Evolutionary conservation across 352 stramenopile species (phyloP).

Genomic region (Aphanomyces euteiches): DNA sequence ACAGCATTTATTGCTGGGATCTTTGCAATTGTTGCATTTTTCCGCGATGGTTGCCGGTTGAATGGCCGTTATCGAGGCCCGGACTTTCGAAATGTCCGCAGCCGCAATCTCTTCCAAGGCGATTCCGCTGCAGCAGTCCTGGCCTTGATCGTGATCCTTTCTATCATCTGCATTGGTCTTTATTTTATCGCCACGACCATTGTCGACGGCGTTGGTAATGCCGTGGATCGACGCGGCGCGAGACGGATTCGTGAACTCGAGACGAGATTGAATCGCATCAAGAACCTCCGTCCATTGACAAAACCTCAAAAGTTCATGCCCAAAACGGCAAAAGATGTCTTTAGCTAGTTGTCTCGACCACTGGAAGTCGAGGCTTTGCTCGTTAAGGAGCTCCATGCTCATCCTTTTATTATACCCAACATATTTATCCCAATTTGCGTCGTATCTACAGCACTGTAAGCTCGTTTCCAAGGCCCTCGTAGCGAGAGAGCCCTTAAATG

Average conservation of each 20-base stretch:
- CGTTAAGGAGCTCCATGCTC: no score
- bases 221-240: constrained; percentile 7
- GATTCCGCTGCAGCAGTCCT: background rate
- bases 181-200: constrained; percentile 22
- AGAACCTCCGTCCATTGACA: constrained; percentile 17
- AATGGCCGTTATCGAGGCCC: background rate
- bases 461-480: no score
- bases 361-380: no score
- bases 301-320: no score
- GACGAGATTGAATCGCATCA: background rate
- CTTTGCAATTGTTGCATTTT: background rate
- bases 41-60: background rate
- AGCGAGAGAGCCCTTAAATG: no score
- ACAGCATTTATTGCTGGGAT: constrained; percentile 3
- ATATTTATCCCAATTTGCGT: no score
- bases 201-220: constrained; percentile 12
- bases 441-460: no score
- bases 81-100: background rate
- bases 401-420: no score
- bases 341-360: no score
- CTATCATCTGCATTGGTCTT: constrained; percentile 14
- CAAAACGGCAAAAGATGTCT: no score
- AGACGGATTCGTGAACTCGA: constrained; percentile 9
- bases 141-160: constrained; percentile 17
- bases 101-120: background rate